A percentile compares a stretch with the other conserved stretches of the same genome.
phyloP scores from a whole-genome alignment of 768 basidiomycete genomes.

The Podaxis sp. region DNA sequence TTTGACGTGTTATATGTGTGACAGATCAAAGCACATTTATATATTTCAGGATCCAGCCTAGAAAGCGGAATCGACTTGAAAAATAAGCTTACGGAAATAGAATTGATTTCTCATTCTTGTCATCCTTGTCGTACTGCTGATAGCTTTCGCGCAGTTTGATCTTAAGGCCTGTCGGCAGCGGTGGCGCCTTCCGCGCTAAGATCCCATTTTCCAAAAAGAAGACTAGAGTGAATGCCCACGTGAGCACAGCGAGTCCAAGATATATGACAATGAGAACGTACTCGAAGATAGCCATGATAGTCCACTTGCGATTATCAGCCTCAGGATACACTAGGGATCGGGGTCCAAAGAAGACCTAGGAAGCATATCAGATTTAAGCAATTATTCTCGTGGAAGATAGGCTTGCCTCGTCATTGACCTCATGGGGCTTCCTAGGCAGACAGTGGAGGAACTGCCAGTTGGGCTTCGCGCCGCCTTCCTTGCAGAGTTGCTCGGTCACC shows the following conservation, averaged over 20 bases:
- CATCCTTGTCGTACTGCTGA: background rate
- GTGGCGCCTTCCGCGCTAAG: slow-evolving; percentile 19
- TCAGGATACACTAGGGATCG: slow-evolving; percentile 92
- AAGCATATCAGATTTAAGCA: background rate
- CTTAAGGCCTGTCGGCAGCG: background rate
- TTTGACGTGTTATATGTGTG: too few species aligned
- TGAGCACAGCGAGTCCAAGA: slow-evolving; percentile 17
- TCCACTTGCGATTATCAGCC: slow-evolving; percentile 97
- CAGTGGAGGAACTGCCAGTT: slow-evolving; percentile 97
- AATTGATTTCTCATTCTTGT: background rate
- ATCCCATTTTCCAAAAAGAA: slow-evolving; percentile 51
- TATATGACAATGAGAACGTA: slow-evolving; percentile 38
- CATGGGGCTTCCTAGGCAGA: slow-evolving; percentile 86
- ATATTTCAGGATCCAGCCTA: too few species aligned
- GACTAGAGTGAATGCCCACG: slow-evolving; percentile 25
- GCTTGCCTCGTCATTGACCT: slow-evolving; percentile 90
- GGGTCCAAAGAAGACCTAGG: slow-evolving; percentile 87
- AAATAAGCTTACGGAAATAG: background rate
- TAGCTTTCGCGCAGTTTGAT: too few species aligned
- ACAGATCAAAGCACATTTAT: too few species aligned
- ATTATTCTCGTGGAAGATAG: background rate
- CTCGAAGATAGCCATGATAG: slow-evolving; percentile 92
- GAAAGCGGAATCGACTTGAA: too few species aligned
- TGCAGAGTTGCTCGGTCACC: slow-evolving; percentile 86
- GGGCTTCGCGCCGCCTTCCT: slow-evolving; percentile 76